Conservation (phyloP, 192 early-diverging fungal species). For the Backusella tarrabulga region DNA sequence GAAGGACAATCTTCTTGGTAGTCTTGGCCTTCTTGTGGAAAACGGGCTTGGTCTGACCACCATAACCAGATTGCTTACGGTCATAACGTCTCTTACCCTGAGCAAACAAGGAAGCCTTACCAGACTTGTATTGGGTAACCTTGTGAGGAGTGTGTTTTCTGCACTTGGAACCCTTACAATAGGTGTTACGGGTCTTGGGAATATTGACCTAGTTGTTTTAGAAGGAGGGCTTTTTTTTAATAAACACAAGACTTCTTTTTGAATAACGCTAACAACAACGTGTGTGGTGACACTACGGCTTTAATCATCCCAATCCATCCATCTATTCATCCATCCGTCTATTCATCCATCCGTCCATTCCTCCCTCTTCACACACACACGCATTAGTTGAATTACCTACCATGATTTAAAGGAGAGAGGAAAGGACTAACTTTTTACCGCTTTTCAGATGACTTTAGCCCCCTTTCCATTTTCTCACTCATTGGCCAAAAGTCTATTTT, state of each 20-base stretch:
- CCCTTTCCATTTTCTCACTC: background rate
- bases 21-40: conserved; percentile 99
- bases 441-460: background rate
- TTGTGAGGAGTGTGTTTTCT: conserved; percentile 99
- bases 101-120: conserved; percentile 98
- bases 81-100: conserved; percentile 80
- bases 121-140: conserved; percentile 99
- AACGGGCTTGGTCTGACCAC: conserved; percentile 99
- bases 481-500: background rate
- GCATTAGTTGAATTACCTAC: background rate
- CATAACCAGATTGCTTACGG: conserved; percentile 97
- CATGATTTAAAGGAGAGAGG: conserved; percentile 17
- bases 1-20: conserved; percentile 99
- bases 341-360: background rate
- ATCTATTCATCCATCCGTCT: background rate
- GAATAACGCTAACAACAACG: background rate
- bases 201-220: conserved; percentile 83
- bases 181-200: conserved; percentile 99
- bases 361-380: background rate
- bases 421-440: conserved; percentile 10
- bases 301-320: background rate
- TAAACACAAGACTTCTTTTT: background rate
- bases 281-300: background rate
- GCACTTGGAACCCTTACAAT: conserved; percentile 98
- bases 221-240: background rate